Percentiles rank a stretch among this genome's conserved stretches.
phyloP scores from a whole-genome alignment of 2,329 filamentous ascomycete genomes.

The Lojkania enalia region DNA sequence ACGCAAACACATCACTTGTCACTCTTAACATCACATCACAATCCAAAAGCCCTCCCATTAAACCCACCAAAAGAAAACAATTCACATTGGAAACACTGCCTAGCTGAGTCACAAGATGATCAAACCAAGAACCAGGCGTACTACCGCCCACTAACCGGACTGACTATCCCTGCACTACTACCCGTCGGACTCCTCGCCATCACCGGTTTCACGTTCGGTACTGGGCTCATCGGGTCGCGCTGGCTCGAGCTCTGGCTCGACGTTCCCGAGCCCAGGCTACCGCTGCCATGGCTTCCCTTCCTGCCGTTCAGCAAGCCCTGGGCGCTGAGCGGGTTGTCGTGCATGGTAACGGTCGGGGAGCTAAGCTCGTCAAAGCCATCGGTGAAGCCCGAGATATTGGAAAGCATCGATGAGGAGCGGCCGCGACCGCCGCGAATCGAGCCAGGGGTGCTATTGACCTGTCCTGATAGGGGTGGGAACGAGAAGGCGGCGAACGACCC shows the following conservation, averaged over 20 bases:
- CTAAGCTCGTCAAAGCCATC: conserved; percentile 47
- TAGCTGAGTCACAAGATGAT: too few species aligned
- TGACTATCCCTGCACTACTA: conserved; percentile 36
- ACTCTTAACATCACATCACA: too few species aligned
- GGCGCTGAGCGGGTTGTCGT: conserved; percentile 44
- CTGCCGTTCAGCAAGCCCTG: conserved; percentile 43
- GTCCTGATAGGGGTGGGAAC: conserved; percentile 37
- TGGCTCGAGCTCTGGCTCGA: conserved; percentile 44
- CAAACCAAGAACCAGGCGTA: neutral
- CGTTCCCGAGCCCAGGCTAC: conserved; percentile 50
- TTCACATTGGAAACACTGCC: conserved; percentile 4
- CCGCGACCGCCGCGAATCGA: conserved; percentile 47
- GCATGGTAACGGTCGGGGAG: conserved; percentile 29
- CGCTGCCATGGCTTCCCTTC: conserved; percentile 55
- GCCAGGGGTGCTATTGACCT: conserved; percentile 37
- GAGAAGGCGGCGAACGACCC: conserved; percentile 43
- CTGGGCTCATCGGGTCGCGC: conserved; percentile 44
- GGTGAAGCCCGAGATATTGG: conserved; percentile 56
- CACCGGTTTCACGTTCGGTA: conserved; percentile 38
- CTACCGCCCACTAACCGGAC: conserved; percentile 35
- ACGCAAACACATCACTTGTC: too few species aligned
- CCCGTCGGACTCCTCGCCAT: conserved; percentile 37
- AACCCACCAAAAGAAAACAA: conserved; percentile 2
- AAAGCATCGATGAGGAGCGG: conserved; percentile 57
- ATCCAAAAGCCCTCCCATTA: too few species aligned